Percentiles rank a stretch among this genome's conserved stretches.
These are phyloP conservation scores for Trifolium dubium DNA, from an alignment of 306 rosid genomes.

Conservation along the genomic window DNA sequence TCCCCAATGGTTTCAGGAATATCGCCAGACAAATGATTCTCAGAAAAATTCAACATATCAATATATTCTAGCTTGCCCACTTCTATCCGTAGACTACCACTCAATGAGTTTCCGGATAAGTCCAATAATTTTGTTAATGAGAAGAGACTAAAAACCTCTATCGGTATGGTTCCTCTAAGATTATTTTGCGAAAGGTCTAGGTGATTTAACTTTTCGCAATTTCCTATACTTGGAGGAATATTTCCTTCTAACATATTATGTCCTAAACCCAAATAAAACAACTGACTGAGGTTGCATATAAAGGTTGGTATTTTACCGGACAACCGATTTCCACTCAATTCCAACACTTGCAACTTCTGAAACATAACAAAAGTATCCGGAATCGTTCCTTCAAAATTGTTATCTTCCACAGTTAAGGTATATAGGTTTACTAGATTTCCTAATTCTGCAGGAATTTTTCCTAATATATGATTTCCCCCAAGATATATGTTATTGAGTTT, in stretches of 20 bases:
- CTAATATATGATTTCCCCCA: slow-evolving; percentile 23
- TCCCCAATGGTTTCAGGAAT: slow-evolving; percentile 48
- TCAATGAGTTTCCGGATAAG: slow-evolving; percentile 49
- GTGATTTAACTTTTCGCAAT: slow-evolving; percentile 4
- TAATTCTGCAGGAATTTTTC: slow-evolving; percentile 37
- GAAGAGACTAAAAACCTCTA: slow-evolving; percentile 27
- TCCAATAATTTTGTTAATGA: slow-evolving; percentile 31
- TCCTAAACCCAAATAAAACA: neutral
- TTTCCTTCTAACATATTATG: slow-evolving; percentile 43
- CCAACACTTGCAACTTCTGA: neutral
- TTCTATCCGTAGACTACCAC: slow-evolving; percentile 35
- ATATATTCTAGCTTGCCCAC: slow-evolving; percentile 36
- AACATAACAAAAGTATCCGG: slow-evolving; percentile 44
- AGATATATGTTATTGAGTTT: neutral
- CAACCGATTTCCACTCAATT: slow-evolving; percentile 20
- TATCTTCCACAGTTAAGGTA: neutral
- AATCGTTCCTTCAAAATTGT: slow-evolving; percentile 30
- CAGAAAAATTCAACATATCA: slow-evolving; percentile 20
- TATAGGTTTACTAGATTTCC: slow-evolving; percentile 34
- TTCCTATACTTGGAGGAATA: slow-evolving; percentile 41
- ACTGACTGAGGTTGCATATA: slow-evolving; percentile 43
- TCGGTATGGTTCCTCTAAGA: slow-evolving; percentile 45
- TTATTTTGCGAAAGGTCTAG: slow-evolving; percentile 32
- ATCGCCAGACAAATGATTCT: slow-evolving; percentile 41
- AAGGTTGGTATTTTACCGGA: slow-evolving; percentile 36